These are phyloP conservation scores for Aspergillus indologenus DNA, from an alignment of 495 filamentous ascomycete species.

Conservation along the genomic window DNA sequence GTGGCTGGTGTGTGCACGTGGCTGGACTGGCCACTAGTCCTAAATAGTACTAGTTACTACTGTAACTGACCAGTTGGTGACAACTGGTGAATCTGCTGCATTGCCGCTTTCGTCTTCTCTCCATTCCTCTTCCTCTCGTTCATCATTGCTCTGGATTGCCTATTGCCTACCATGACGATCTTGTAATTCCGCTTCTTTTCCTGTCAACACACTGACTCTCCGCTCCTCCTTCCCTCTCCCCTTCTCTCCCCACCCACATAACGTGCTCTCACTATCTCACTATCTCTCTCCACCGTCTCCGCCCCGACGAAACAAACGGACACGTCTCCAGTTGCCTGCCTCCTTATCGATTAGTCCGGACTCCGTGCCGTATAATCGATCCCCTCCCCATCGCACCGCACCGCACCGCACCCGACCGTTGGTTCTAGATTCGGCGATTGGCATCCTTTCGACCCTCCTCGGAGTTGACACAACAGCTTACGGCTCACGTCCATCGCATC, in stretches of 20 bases:
- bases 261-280: neutral
- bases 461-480: neutral
- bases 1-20: constrained; percentile 7
- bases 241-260: neutral
- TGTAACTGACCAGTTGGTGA: neutral
- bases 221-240: too few relatives aligned
- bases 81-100: neutral
- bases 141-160: neutral
- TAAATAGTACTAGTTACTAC: too few relatives aligned
- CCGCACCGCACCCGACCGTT: neutral
- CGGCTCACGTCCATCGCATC: neutral
- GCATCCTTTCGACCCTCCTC: constrained; percentile 1
- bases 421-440: constrained; percentile 5
- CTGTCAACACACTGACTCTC: neutral
- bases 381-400: neutral
- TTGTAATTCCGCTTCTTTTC: neutral
- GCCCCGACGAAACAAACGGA: constrained; percentile 19
- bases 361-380: constrained; percentile 1
- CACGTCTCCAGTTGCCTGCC: constrained; percentile 27
- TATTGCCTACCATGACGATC: neutral
- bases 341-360: constrained; percentile 30
- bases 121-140: neutral
- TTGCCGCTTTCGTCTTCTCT: neutral
- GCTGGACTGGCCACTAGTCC: neutral
- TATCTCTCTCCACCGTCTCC: neutral